Evolutionary conservation across 345 rosid genomes (phyloP).

Genomic region (Gossypium sturtianum): DNA sequence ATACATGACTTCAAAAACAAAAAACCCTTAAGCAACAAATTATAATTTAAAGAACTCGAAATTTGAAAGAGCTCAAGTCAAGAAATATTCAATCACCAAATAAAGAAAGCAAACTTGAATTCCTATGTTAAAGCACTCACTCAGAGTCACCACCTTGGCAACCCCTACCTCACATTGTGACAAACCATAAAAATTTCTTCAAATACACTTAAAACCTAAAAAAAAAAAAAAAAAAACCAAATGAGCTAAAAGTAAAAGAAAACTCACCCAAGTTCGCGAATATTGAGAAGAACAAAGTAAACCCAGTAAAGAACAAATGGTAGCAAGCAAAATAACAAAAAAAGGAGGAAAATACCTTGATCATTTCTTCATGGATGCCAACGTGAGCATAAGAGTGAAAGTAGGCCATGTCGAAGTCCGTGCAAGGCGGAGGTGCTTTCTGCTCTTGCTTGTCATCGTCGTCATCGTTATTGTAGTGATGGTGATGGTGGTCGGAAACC

Average conservation of each 20-base stretch:
- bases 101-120: not conserved
- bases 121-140: not conserved
- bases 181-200: not conserved
- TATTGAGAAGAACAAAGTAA: not conserved
- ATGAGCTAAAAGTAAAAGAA: not conserved
- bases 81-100: not conserved
- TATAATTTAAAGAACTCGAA: not conserved
- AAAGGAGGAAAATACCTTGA: slow-evolving; percentile 46
- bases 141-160: not conserved
- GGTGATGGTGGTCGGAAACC: slow-evolving; percentile 32
- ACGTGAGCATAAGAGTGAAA: slow-evolving; percentile 91
- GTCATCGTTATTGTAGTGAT: not conserved
- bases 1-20: not conserved
- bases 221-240: not conserved
- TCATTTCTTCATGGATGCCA: slow-evolving; percentile 97
- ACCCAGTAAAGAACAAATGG: not conserved
- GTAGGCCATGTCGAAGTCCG: slow-evolving; percentile 89
- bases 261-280: not conserved
- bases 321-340: not conserved
- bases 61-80: not conserved
- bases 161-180: not conserved
- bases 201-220: slow-evolving; percentile 3
- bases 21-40: not conserved
- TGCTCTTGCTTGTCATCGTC: slow-evolving; percentile 30
- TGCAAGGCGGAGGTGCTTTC: slow-evolving; percentile 45